phyloP scores from a whole-genome alignment of 164 flowering plant species.

The Liriodendron chinense region DNA sequence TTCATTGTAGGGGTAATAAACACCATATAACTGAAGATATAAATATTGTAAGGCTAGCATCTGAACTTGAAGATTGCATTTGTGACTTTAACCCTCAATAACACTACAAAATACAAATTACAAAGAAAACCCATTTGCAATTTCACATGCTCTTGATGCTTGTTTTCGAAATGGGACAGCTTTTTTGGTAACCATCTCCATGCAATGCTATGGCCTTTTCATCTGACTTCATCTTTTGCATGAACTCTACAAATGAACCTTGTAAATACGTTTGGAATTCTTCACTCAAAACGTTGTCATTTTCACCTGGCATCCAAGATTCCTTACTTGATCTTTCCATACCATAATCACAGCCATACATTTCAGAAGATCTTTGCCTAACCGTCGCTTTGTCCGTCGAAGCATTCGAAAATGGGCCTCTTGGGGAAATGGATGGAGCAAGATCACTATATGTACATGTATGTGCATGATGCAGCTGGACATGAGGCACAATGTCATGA shows the following conservation, averaged over 20 bases:
- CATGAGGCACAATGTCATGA: conserved; percentile 10
- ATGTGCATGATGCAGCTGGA: not conserved
- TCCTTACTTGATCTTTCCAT: conserved; percentile 4
- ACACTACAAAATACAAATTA: not conserved
- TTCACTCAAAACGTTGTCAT: conserved; percentile 13
- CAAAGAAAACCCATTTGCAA: not conserved
- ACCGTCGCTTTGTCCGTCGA: not conserved
- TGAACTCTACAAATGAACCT: conserved; percentile 27
- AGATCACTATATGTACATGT: conserved; percentile 7
- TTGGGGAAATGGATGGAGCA: conserved; percentile 3
- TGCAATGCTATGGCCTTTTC: not conserved
- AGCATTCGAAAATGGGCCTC: not conserved
- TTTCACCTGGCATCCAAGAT: conserved; percentile 1
- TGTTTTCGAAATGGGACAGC: not conserved
- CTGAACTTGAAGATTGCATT: too few relatives aligned
- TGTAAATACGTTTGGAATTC: conserved; percentile 29
- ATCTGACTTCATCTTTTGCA: conserved; percentile 12
- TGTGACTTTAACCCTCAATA: not conserved
- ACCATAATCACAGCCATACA: too few relatives aligned
- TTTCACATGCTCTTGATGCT: conserved; percentile 6
- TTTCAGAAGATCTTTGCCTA: not conserved
- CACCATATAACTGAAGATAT: too few relatives aligned
- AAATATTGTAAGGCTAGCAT: too few relatives aligned
- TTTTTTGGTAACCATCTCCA: not conserved
- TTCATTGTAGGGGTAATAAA: too few relatives aligned